Evolutionary conservation across 352 stramenopile species (phyloP).

Genomic region (Globisporangium cederbergense): DNA sequence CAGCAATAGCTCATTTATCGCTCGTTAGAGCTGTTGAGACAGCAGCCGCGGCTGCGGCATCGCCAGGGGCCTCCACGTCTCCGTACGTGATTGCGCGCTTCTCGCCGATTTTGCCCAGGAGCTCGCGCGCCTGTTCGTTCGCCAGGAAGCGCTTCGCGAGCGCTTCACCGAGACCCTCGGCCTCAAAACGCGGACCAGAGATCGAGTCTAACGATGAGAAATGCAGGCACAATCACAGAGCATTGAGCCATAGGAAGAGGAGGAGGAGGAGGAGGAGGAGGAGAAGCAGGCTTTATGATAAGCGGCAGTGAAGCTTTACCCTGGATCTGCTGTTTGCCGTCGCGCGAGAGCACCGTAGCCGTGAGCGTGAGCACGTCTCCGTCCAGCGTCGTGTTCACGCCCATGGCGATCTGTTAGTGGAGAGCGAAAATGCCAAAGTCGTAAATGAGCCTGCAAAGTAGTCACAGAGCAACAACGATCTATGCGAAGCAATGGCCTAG

Average conservation of each 20-base stretch:
- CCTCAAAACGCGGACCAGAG: conserved; percentile 49
- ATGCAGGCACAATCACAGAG: too few species aligned
- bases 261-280: too few species aligned
- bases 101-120: conserved; percentile 58
- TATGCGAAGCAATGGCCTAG: too few species aligned
- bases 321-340: conserved; percentile 55
- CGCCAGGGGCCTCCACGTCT: conserved; percentile 60
- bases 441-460: not conserved
- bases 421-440: not conserved
- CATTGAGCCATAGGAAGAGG: too few species aligned
- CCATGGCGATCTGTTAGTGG: conserved; percentile 66
- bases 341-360: conserved; percentile 68
- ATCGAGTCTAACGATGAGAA: conserved; percentile 28
- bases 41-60: conserved; percentile 48
- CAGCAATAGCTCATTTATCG: too few species aligned
- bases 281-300: too few species aligned
- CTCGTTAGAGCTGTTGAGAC: too few species aligned
- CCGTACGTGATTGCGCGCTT: conserved; percentile 82
- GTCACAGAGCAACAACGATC: not conserved
- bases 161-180: conserved; percentile 58
- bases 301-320: conserved; percentile 24
- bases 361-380: conserved; percentile 63
- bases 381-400: conserved; percentile 66
- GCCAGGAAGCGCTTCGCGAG: conserved; percentile 61
- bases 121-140: conserved; percentile 42